These are phyloP conservation scores for Fusarium piperis DNA, from an alignment of 2,329 filamentous ascomycete species.

Conservation along the genomic window DNA sequence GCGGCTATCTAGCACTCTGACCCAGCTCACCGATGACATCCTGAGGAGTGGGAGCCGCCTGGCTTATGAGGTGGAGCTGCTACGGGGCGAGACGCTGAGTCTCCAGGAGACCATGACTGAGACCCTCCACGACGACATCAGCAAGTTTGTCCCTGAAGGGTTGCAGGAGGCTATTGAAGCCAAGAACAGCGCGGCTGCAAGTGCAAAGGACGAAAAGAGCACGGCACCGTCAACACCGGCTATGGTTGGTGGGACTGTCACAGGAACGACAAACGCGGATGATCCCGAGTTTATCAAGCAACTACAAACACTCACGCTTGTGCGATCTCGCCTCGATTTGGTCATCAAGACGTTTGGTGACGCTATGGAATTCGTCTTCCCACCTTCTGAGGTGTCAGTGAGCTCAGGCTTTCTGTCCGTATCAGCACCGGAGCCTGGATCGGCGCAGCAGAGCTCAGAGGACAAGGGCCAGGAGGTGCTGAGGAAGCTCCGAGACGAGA, in stretches of 20 bases:
- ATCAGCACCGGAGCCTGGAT: slow-evolving; percentile 81
- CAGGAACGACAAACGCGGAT: slow-evolving; percentile 33
- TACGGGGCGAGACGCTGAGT: slow-evolving; percentile 88
- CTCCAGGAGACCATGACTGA: slow-evolving; percentile 82
- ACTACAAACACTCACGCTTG: slow-evolving; percentile 82
- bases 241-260: neutral
- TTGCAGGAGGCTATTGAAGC: slow-evolving; percentile 47
- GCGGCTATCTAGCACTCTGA: slow-evolving; percentile 81
- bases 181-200: slow-evolving; percentile 26
- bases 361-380: slow-evolving; percentile 94
- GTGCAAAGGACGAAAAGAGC: slow-evolving; percentile 29
- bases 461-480: slow-evolving; percentile 89
- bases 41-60: slow-evolving; percentile 86
- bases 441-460: slow-evolving; percentile 73
- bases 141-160: slow-evolving; percentile 72
- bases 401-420: slow-evolving; percentile 89
- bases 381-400: slow-evolving; percentile 86
- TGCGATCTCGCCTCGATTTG: slow-evolving; percentile 84
- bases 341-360: slow-evolving; percentile 94
- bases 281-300: slow-evolving; percentile 78
- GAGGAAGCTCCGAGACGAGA: slow-evolving; percentile 74
- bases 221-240: slow-evolving; percentile 37
- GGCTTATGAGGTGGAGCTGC: slow-evolving; percentile 92
- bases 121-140: slow-evolving; percentile 75
- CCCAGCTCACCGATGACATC: slow-evolving; percentile 93